These are phyloP conservation scores for Trypanosoma cruzi DNA, from an alignment of 208 protist species.

Conservation along the genomic window DNA sequence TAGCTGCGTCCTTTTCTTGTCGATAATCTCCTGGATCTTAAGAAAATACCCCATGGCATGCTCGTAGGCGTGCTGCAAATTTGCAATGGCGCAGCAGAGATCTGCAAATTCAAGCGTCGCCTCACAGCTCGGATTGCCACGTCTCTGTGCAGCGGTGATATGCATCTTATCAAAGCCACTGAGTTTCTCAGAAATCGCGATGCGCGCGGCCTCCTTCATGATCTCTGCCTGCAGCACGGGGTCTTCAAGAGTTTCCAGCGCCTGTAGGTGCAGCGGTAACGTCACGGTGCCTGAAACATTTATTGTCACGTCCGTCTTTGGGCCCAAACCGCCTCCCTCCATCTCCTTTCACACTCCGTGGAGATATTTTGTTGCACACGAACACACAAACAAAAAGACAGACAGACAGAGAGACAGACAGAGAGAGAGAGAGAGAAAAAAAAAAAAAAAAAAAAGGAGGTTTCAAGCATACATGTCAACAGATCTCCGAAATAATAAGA, in stretches of 20 bases:
- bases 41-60: constrained; percentile 39
- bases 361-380: not conserved
- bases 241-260: constrained; percentile 62
- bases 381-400: not conserved
- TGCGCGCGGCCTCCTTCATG: constrained; percentile 56
- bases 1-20: not conserved
- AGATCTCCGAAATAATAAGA: too few relatives aligned
- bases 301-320: constrained; percentile 37
- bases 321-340: constrained; percentile 10
- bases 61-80: constrained; percentile 67
- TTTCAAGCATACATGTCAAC: not conserved
- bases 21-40: constrained; percentile 45
- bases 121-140: constrained; percentile 19
- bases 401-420: too few relatives aligned
- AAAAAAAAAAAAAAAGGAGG: not conserved
- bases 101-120: constrained; percentile 38
- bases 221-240: constrained; percentile 63
- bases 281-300: constrained; percentile 50
- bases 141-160: constrained; percentile 22
- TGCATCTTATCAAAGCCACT: constrained; percentile 67
- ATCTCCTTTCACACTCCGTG: not conserved
- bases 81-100: constrained; percentile 50
- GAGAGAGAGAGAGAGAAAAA: not conserved
- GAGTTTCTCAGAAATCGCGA: constrained; percentile 69
- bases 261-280: constrained; percentile 45